Base-by-base conservation (phyloP, 2,329 filamentous ascomycete genomes). In the Xylaria sp. region DNA sequence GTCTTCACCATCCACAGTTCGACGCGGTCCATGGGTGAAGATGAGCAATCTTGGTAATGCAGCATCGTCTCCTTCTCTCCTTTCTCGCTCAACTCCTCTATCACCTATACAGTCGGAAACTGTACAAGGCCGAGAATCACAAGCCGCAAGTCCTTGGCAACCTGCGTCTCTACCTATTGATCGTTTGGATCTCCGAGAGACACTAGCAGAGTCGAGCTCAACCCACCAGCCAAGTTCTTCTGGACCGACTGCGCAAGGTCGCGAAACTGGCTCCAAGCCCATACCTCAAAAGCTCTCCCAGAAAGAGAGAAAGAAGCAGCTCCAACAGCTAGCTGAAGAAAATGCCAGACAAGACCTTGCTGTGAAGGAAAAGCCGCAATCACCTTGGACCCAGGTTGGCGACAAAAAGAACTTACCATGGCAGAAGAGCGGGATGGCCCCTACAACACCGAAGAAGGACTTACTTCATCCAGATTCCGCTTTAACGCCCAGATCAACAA, bases 271-370 rank as follows among this genome's bases (percentile, higher is more conserved):
- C 57, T 70, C 59, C 54, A 79, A 76, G 65, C 56, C 69, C 46
- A 68, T 77, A 0, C 75, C 77, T 13, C 71, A 75, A 0, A 96
- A 90, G 71, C 75, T 96, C 66, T 96, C 92, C 0, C 94, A 97
- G 68, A 96, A 94, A 70, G 92, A 97, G 72, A 86, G 92, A 19
- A 97, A 96, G 76, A 90, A 84, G 70, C 84, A 92, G 65, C 84
- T 91, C 67, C 88, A 91, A 68, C 81, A 85, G 62, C 84, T 90
- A 68, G 76, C 80, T 23, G 76, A 77, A 42, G 75, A 80, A 60
- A 75, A 73, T 37, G 73, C 76, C 6, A 63, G 65, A 48, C 74
- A 76, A 65, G 73, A 76, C 54, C 62, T 72, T 4, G 64, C 72
- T 52, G 62, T 64, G 23, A 65, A 67, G 46, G 63, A 67, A 9